Percentiles rank a stretch among this genome's conserved stretches.
Conservation (phyloP, 805 yeast species). For the Wickerhamomyces tratensis region DNA sequence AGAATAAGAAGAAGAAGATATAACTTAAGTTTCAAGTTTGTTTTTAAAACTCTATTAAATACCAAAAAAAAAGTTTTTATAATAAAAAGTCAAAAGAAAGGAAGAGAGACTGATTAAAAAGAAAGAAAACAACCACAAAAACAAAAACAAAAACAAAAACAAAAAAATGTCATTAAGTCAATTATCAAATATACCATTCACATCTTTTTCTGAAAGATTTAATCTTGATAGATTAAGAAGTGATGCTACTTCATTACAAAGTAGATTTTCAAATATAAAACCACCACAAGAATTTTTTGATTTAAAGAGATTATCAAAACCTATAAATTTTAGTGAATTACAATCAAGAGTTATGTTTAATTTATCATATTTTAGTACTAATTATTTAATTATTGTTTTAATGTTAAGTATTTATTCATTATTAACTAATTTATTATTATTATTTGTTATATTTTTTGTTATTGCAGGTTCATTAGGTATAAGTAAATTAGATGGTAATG, state of each 20-base stretch:
- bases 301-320: conserved; percentile 80
- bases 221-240: conserved; percentile 37
- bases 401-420: conserved; percentile 75
- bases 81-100: too few species aligned
- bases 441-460: conserved; percentile 74
- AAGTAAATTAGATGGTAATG: conserved; percentile 71
- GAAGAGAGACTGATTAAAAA: too few species aligned
- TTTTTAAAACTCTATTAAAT: too few species aligned
- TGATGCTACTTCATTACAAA: conserved; percentile 46
- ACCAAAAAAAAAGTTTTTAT: too few species aligned
- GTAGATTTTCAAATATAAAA: conserved; percentile 60
- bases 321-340: conserved; percentile 78
- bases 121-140: too few species aligned
- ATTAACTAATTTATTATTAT: conserved; percentile 72
- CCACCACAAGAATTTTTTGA: conserved; percentile 95
- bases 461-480: conserved; percentile 73
- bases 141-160: not conserved
- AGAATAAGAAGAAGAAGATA: too few species aligned
- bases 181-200: conserved; percentile 26
- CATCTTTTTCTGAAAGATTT: conserved; percentile 35
- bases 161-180: conserved; percentile 24
- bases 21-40: too few species aligned
- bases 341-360: conserved; percentile 87
- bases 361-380: conserved; percentile 77
- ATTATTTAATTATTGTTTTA: conserved; percentile 68